A percentile compares a stretch with the other conserved stretches of the same genome.
phyloP scores from a whole-genome alignment of 495 filamentous ascomycete species.

The Gamarada debralockiae region DNA sequence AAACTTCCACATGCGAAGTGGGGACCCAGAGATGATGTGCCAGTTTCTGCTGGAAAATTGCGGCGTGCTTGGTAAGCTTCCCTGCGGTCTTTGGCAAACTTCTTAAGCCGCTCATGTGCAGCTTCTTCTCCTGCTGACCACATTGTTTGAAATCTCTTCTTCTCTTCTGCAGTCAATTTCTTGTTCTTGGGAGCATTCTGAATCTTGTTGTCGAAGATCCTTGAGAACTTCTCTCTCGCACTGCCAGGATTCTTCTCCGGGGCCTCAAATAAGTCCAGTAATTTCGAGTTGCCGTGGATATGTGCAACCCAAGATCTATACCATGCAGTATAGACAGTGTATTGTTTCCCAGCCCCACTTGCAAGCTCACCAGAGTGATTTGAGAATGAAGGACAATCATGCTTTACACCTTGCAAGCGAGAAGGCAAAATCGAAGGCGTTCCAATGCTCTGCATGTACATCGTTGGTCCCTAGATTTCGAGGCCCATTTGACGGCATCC shows the following conservation, averaged over 20 bases:
- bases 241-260: constrained; percentile 57
- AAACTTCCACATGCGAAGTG: constrained; percentile 77
- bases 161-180: constrained; percentile 53
- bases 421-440: constrained; percentile 55
- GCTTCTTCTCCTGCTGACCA: constrained; percentile 84
- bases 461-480: constrained; percentile 85
- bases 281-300: constrained; percentile 61
- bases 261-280: constrained; percentile 55
- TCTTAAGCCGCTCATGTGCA: constrained; percentile 59
- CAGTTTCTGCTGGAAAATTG: constrained; percentile 53
- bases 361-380: constrained; percentile 66
- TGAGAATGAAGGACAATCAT: constrained; percentile 72
- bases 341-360: constrained; percentile 68
- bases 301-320: constrained; percentile 70
- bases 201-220: constrained; percentile 61
- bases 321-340: constrained; percentile 83
- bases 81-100: constrained; percentile 67
- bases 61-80: constrained; percentile 56
- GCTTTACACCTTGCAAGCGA: constrained; percentile 56
- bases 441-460: constrained; percentile 72
- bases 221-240: constrained; percentile 46
- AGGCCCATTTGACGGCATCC: constrained; percentile 73
- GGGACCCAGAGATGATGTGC: constrained; percentile 71
- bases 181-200: constrained; percentile 66
- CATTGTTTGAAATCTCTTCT: constrained; percentile 47